Percentiles rank a stretch among this genome's conserved stretches.
phyloP scores from a whole-genome alignment of 1,139 yeast genomes.

The Pichiaceae sp. region DNA sequence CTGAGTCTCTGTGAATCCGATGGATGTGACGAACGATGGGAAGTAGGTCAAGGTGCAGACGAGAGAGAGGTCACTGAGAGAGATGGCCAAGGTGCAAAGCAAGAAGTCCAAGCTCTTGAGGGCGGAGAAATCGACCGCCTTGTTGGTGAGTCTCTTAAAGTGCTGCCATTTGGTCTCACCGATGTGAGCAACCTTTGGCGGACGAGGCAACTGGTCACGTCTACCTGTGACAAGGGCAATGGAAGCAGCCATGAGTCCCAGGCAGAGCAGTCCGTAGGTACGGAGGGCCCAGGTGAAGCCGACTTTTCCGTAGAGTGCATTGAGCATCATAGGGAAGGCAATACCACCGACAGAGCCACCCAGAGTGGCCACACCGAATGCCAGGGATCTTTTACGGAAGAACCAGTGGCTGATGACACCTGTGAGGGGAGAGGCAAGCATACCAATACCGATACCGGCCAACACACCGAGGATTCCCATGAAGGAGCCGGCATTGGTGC shows the following conservation, averaged over 20 bases:
- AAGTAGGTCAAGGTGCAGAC: constrained; percentile 43
- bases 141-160: constrained; percentile 14
- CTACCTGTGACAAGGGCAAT: constrained; percentile 41
- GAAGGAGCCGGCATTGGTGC: constrained; percentile 46
- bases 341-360: constrained; percentile 64
- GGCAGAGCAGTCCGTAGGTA: constrained; percentile 39
- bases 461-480: constrained; percentile 49
- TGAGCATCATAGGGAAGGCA: constrained; percentile 46
- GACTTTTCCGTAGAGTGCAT: constrained; percentile 37
- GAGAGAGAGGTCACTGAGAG: constrained; percentile 46
- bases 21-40: constrained; percentile 43
- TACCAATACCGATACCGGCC: constrained; percentile 51
- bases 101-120: constrained; percentile 32
- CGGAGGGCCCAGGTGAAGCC: constrained; percentile 58
- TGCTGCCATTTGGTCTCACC: constrained; percentile 4
- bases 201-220: neutral
- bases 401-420: constrained; percentile 59
- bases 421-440: constrained; percentile 49
- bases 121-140: constrained; percentile 23
- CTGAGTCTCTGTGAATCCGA: constrained; percentile 40
- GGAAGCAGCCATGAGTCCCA: constrained; percentile 33
- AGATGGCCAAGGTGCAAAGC: constrained; percentile 32
- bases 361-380: constrained; percentile 48
- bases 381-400: constrained; percentile 37
- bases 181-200: neutral